Evolutionary conservation across 192 early-diverging fungal species (phyloP), one percentile per base, ranked within the genome.

Genomic region (Coemansia sp.): DNA sequence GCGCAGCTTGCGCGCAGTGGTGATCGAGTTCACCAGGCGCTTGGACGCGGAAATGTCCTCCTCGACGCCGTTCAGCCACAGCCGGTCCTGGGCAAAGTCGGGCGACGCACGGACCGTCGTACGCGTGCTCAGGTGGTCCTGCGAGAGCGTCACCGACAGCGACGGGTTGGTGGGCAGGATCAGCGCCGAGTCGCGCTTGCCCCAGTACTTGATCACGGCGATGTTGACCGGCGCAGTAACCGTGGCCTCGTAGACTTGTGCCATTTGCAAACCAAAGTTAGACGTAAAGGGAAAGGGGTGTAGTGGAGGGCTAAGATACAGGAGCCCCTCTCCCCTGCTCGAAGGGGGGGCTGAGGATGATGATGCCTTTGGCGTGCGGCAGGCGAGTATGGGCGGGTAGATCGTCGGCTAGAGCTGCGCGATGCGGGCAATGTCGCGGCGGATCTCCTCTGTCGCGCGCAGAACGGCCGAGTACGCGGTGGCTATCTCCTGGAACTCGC

Each of bases 161-260:
- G 94, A 98, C 20, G 88, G 89, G 80, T 99, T 99, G 40, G 92
- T 99, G 7, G 96, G 96, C 29, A 99, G 81, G 57, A 94, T 89
- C 40, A 98, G 79, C 26, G 76, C 60, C 28, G 84, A 82, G 59
- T 94, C 85, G 36, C 94, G 84, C 80, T 99, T 99, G 47, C 94
- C 96, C 96, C 94, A 96, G 75, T 96, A 96, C 81, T 96, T 96
- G 76, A 99, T 86, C 30, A 96, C 94, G 29, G 96, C 96, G 70
- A 99, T 99, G 76, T 99, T 99, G 56, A 99, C 95, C 39, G 96
- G 96, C 5, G 93, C 89, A 12, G 90, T 88, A 61, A 87, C 88
- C 29, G 96, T 99, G 8, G 86, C 85, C 47, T 77, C 64, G 59
- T 57, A 49, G 4, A 47, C 35, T 7, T 13, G 25, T 29, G 42